phyloP scores from a whole-genome alignment of 495 filamentous ascomycete genomes.

The Darksidea phi region DNA sequence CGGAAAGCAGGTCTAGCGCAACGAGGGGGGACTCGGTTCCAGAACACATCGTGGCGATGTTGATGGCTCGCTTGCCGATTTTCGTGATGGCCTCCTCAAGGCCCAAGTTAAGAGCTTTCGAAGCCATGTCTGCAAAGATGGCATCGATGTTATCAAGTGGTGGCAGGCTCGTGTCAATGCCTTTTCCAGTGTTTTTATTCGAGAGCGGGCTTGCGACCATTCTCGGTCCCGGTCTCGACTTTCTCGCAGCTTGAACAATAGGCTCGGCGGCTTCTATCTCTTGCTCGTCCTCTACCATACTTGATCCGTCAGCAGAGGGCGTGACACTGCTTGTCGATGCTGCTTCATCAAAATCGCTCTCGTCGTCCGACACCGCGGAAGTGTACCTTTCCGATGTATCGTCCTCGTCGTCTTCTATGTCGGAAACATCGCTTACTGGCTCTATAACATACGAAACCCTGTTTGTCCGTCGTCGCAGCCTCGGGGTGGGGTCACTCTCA shows the following conservation, averaged over 20 bases:
- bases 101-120: conserved; percentile 43
- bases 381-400: not conserved
- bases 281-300: not conserved
- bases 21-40: conserved; percentile 79
- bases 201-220: no score
- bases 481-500: no score
- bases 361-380: not conserved
- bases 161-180: conserved; percentile 38
- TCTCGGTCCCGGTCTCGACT: no score
- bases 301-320: not conserved
- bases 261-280: not conserved
- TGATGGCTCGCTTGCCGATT: conserved; percentile 48
- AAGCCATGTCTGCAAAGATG: conserved; percentile 53
- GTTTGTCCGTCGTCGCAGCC: not conserved
- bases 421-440: not conserved
- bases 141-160: conserved; percentile 51
- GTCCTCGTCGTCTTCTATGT: not conserved
- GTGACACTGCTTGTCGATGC: not conserved
- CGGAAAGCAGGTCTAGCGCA: conserved; percentile 55
- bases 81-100: conserved; percentile 43
- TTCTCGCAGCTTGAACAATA: not conserved
- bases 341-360: not conserved
- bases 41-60: conserved; percentile 76
- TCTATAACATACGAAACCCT: not conserved
- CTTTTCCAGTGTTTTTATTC: not conserved